Conservation (phyloP, 768 basidiomycete genomes). For the Leccinum sublutescens region DNA sequence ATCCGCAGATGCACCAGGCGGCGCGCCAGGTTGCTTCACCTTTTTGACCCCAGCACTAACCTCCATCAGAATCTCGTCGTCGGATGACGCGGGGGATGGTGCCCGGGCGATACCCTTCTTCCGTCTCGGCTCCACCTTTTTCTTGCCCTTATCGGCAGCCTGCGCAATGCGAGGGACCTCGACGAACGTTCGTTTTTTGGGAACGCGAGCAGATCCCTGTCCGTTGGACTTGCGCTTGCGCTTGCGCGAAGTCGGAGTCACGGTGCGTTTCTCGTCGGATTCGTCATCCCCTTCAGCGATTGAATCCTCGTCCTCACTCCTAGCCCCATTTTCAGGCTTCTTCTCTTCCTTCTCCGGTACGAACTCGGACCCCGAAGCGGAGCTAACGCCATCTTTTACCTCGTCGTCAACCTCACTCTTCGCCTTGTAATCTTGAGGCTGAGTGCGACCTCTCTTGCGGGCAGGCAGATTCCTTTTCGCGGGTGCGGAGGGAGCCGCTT, state of each 20-base stretch:
- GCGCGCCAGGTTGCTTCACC: no score
- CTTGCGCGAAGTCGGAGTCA: not conserved
- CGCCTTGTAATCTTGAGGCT: not conserved
- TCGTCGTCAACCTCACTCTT: not conserved
- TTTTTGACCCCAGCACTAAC: no score
- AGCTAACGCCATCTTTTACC: not conserved
- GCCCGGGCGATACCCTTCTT: not conserved
- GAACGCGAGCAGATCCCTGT: not conserved
- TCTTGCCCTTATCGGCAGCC: not conserved
- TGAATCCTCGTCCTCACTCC: not conserved
- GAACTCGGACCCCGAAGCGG: not conserved
- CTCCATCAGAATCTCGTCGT: no score
- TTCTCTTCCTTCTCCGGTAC: not conserved
- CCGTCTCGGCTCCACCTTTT: not conserved
- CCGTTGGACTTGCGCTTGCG: not conserved
- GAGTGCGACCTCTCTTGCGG: not conserved
- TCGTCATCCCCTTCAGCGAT: not conserved
- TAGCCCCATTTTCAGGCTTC: not conserved
- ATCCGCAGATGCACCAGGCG: no score
- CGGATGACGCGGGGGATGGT: no score
- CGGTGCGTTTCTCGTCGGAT: not conserved
- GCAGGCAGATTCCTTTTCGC: not conserved
- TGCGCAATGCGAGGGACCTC: not conserved
- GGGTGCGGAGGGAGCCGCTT: not conserved
- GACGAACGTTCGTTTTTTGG: not conserved